Evolutionary conservation across 2,329 filamentous ascomycete genomes (phyloP).

Genomic region (Aspergillus fumigatus): DNA sequence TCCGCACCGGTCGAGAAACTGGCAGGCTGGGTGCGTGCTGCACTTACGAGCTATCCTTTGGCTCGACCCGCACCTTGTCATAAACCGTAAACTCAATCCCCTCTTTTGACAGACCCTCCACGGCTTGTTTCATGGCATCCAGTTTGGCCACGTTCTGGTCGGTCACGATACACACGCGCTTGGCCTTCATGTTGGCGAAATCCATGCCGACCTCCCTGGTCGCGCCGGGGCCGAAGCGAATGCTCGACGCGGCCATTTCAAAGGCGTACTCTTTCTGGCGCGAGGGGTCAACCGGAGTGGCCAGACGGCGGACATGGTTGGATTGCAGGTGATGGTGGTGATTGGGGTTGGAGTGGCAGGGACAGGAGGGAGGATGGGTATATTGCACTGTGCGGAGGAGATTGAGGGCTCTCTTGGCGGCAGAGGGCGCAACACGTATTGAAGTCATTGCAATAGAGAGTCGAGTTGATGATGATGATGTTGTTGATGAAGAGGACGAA

Average conservation of each 20-base stretch:
- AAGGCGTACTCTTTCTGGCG: slow-evolving; percentile 94
- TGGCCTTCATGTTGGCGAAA: slow-evolving; percentile 81
- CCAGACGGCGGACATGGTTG: slow-evolving; percentile 58
- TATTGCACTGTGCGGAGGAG: slow-evolving; percentile 86
- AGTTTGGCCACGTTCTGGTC: slow-evolving; percentile 77
- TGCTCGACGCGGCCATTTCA: slow-evolving; percentile 94
- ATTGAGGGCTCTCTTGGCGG: slow-evolving; percentile 47
- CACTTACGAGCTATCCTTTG: slow-evolving; percentile 80
- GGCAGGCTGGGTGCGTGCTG: too few relatives aligned
- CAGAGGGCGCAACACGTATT: slow-evolving; percentile 43
- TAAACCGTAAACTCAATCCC: slow-evolving; percentile 78
- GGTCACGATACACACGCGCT: slow-evolving; percentile 87
- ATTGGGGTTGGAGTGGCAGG: slow-evolving; percentile 85
- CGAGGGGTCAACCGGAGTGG: slow-evolving; percentile 68
- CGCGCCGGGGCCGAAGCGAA: slow-evolving; percentile 87
- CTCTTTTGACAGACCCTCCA: slow-evolving; percentile 72
- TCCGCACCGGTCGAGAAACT: slow-evolving; percentile 28
- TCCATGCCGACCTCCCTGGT: slow-evolving; percentile 99
- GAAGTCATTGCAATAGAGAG: slow-evolving; percentile 15
- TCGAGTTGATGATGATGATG: too few relatives aligned
- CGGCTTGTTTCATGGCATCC: slow-evolving; percentile 83
- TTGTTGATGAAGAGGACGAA: too few relatives aligned
- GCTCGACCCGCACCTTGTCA: slow-evolving; percentile 77
- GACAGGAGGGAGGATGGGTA: slow-evolving; percentile 79
- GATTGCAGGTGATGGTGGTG: slow-evolving; percentile 69